Evolutionary conservation across 805 yeast species (phyloP), one percentile per base, ranked within the genome.

Genomic region (Candida alai): DNA sequence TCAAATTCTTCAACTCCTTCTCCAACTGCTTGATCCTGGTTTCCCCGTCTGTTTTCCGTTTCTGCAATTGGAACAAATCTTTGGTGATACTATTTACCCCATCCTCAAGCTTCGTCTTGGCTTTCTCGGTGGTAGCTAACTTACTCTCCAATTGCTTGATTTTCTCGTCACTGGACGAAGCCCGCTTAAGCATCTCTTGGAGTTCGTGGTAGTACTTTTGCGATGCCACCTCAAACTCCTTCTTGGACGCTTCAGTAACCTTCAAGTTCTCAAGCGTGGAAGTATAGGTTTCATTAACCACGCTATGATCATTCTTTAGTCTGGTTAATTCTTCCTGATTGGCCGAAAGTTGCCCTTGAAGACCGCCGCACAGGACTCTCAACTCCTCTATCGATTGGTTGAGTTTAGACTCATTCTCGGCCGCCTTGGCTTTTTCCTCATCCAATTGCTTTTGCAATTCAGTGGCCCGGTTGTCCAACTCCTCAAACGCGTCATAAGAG

Each of bases 61-160:
- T 76, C 0, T 78, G 70, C 27, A 87, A 62, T 30, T 73, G 73
- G 55, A 86, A 74, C 19, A 89, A 62, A 43, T 89, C 97, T 24
- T 90, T 66, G 35, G 81, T 83, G 95, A 89, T 84, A 46, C 87
- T 88, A 52, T 88, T 88, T 33, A 89, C 80, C 4, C 95, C 97
- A 39, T 77, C 80, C 48, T 89, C 96, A 1, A 90, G 84, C 43
- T 74, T 80, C 17, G 68, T 67, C 45, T 77, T 81, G 9, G 70
- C 73, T 6, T 53, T 55, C 28, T 60, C 67, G 6, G 61, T 36
- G 2, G 50, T 39, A 4, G 50, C 51, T 11, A 70, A 45, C 39
- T 65, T 65, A 3, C 40, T 39, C 25, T 56, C 55, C 12, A 70
- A 43, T 12, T 50, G 48, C 20, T 55, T 57, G 12, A 57, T 29